Percentiles rank a stretch among this genome's conserved stretches.
Evolutionary conservation across 768 basidiomycete genomes (phyloP).

Genomic region (Boletus reticulatus): DNA sequence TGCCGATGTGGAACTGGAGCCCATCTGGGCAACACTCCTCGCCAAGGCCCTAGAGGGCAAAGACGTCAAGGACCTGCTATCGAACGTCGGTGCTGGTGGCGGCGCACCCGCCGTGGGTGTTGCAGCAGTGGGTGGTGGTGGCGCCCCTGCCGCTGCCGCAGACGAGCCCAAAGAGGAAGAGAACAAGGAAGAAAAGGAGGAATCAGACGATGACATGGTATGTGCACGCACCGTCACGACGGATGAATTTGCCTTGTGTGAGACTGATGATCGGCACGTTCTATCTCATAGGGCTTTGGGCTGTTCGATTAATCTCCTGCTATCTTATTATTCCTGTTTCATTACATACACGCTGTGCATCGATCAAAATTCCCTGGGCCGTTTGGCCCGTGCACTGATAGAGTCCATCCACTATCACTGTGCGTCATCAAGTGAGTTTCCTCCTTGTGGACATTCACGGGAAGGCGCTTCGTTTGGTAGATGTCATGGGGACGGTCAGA

Average conservation of each 20-base stretch:
- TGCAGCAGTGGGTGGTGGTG: constrained; percentile 50
- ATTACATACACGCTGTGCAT: constrained; percentile 20
- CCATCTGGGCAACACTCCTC: constrained; percentile 97
- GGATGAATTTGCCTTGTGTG: no score
- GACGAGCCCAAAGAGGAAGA: constrained; percentile 78
- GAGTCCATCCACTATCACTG: neutral
- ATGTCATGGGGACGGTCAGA: constrained; percentile 1
- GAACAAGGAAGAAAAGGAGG: constrained; percentile 87
- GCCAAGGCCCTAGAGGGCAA: constrained; percentile 98
- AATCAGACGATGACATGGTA: constrained; percentile 40
- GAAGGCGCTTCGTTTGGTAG: neutral
- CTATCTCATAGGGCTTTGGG: constrained; percentile 76
- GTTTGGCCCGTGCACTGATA: constrained; percentile 13
- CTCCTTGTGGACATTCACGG: neutral
- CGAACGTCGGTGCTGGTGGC: constrained; percentile 92
- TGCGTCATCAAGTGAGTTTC: no score
- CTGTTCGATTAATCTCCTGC: constrained; percentile 76
- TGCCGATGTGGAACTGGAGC: constrained; percentile 83
- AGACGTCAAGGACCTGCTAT: constrained; percentile 93
- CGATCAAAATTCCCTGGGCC: constrained; percentile 23
- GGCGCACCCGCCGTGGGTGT: constrained; percentile 72
- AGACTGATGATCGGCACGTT: neutral
- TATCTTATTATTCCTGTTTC: constrained; percentile 28
- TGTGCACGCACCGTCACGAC: neutral
- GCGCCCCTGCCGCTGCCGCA: constrained; percentile 60